Base-by-base conservation (phyloP, 2,329 filamentous ascomycete genomes). In the Pestalotiopsis sp. region DNA sequence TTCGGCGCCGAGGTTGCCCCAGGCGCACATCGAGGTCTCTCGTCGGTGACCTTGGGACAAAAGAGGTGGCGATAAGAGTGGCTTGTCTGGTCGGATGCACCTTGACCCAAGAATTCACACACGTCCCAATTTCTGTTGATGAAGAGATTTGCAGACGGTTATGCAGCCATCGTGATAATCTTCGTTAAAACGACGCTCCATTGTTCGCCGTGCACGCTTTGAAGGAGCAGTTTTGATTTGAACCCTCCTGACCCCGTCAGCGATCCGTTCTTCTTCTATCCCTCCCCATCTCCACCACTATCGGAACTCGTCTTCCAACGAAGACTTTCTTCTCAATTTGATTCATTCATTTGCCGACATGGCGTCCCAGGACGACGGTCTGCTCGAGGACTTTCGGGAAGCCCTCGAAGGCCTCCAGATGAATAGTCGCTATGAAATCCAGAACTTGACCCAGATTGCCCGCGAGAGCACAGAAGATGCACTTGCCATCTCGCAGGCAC, bases 381-480 rank as follows among this genome's bases (percentile, higher is more conserved):
- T 99, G 75, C 95, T 95, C 71, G 92, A 95, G 81, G 96, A 98
- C 83, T 99, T 97, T 84, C 93, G 92, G 80, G 93, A 94, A 78
- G 96, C 95, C 67, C 86, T 99, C 79, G 93, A 97, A 83, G 95
- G 98, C 81, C 87, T 99, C 77, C 93, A 92, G 73, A 88, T 91
- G 79, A 98, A 98, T 83, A 93, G 94, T 82, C 92, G 94, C 78
- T 94, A 94, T 82, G 95, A 98, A 82, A 99, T 99, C 81, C 95
- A 93, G 86, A 98, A 97, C 82, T 83, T 99, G 82, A 99, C 96
- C 71, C 91, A 97, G 80, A 98, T 99, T 82, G 96, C 96, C 70
- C 94, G 97, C 81, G 96, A 99, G 82, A 97, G 97, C 77, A 98
- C 95, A 73, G 94, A 97, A 82, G 93, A 98, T 84, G 96, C 96